These are phyloP conservation scores for Podospora comata DNA, from an alignment of 495 filamentous ascomycete species.

Conservation along the genomic window DNA sequence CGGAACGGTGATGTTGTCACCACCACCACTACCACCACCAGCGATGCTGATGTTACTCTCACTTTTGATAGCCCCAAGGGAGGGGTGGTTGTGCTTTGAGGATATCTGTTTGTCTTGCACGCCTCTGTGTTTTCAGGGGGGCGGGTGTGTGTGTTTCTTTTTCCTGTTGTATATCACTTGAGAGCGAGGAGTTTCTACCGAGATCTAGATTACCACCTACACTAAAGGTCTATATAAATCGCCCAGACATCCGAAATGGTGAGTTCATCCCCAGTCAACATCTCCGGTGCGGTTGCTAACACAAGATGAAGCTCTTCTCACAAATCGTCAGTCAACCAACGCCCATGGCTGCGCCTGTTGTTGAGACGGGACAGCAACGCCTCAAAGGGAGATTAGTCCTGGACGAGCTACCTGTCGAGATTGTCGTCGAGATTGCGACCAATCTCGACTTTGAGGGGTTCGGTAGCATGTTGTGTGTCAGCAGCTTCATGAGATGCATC, in stretches of 20 bases:
- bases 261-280: not conserved
- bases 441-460: slow-evolving; percentile 31
- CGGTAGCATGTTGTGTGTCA: slow-evolving; percentile 23
- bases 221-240: too few species aligned
- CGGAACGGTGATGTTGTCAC: too few species aligned
- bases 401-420: slow-evolving; percentile 29
- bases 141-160: not conserved
- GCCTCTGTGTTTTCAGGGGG: not conserved
- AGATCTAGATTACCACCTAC: too few species aligned
- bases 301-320: not conserved
- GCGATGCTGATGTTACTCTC: not conserved
- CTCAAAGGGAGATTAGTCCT: not conserved
- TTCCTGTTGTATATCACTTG: too few species aligned
- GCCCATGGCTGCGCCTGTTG: too few species aligned
- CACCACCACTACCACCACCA: not conserved
- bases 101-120: not conserved
- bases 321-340: not conserved
- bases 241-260: too few species aligned
- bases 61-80: slow-evolving; percentile 66
- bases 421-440: slow-evolving; percentile 34
- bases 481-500: slow-evolving; percentile 22
- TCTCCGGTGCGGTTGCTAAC: not conserved
- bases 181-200: too few species aligned
- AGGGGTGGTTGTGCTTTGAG: slow-evolving; percentile 53
- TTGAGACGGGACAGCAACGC: not conserved